Conservation (phyloP, 441 rosid species). For the Pelargonium cotyledonis region DNA sequence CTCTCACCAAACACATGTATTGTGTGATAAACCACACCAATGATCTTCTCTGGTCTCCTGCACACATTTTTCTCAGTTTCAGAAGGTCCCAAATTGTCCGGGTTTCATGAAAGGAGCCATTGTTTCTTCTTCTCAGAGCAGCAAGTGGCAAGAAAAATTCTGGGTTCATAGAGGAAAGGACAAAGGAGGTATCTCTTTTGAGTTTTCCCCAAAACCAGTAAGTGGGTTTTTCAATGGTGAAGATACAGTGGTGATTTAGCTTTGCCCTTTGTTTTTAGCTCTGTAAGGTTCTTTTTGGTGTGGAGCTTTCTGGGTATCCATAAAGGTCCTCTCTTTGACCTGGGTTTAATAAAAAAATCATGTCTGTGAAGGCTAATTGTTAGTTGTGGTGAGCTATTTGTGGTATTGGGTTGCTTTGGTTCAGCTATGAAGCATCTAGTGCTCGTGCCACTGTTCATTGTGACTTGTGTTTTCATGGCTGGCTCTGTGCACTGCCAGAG, state of each 20-base stretch:
- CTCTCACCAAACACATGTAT: not conserved
- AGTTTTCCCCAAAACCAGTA: not conserved
- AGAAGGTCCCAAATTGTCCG: not conserved
- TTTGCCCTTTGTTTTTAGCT: not conserved
- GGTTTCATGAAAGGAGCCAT: not conserved
- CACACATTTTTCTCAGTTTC: not conserved
- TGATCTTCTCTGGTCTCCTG: not conserved
- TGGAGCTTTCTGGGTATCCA: too few species aligned
- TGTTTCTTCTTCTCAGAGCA: not conserved
- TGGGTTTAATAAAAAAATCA: not conserved
- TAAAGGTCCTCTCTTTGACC: not conserved
- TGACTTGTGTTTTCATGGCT: conserved; percentile 29
- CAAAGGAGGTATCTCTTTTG: not conserved
- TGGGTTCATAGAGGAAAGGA: not conserved
- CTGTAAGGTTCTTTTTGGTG: not conserved
- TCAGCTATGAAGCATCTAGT: conserved; percentile 14
- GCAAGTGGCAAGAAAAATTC: not conserved
- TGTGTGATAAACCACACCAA: not conserved
- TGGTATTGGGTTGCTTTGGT: conserved; percentile 6
- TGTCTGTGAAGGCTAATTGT: not conserved
- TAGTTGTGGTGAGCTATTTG: not conserved
- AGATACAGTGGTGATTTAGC: not conserved
- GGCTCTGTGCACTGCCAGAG: conserved; percentile 39
- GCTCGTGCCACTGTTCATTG: conserved; percentile 6
- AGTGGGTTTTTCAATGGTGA: not conserved